Base-by-base conservation (phyloP, 305 asterid genomes). In the Coffea humblotiana region DNA sequence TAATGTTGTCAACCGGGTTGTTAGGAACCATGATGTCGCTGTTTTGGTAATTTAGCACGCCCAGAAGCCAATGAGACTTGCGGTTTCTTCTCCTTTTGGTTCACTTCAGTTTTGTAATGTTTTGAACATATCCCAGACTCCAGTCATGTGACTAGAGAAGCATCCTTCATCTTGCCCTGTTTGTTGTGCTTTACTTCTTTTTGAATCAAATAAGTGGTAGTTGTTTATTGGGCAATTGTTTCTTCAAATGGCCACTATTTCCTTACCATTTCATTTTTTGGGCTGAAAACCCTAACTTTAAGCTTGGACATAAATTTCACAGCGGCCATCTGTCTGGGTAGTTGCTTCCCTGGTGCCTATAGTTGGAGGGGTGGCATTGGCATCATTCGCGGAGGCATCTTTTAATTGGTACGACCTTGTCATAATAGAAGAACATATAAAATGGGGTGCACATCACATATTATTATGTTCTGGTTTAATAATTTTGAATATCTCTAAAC, bases 341-440 rank as follows among this genome's bases (percentile, higher is more conserved):
- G 90, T 91, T 69, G 80, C 92, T 78, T 93, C 98, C 74, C 88
- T 94, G 70, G 85, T 91, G 79, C 98, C 98, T 54, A 87, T 93
- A 81, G 97, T 94, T 78, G 95, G 95, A 76, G 98, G 97, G 74
- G 97, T 94, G 83, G 96, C 97, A 70, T 84, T 94, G 84, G 97
- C 98, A 79, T 94, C 98, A 69, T 91, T 90, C 87, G 90, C 97
- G 7, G 98, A 94, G 85, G 93, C 85, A 78, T 92, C 98, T 73
- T 94, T 94, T 90, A 93, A 94, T 85, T 93, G 98, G 98, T 94
- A 89, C 1, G 87, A 4, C 56, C 71, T 1, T 18, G 19, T 48
- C 32, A 32, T 25, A 61, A 32, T 40, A 61, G 43, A 72, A 18
- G 18, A 78, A 21, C 64, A 19, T 23, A 29, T 23, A 29, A n/a